Evolutionary conservation across 1,284 basidiomycete species (phyloP).

Genomic region (Anthracocystis panici-leucophaei): DNA sequence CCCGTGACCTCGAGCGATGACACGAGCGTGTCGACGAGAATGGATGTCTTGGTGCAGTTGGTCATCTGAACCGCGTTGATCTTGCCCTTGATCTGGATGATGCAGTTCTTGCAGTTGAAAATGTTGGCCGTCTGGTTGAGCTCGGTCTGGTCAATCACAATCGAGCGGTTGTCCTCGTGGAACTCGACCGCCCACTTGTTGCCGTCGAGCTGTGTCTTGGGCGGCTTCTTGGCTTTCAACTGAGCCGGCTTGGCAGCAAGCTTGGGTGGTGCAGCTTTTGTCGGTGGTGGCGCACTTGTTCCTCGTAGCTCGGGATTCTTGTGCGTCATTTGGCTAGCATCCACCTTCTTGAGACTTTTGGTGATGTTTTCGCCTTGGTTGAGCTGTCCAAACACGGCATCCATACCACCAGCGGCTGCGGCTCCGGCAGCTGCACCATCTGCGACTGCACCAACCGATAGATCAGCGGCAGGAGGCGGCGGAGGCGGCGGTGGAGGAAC

Average conservation of each 20-base stretch:
- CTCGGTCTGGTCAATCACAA: conserved; percentile 83
- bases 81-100: conserved; percentile 90
- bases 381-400: conserved; percentile 90
- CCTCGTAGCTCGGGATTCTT: conserved; percentile 89
- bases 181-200: conserved; percentile 96
- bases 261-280: conserved; percentile 55
- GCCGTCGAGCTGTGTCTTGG: conserved; percentile 90
- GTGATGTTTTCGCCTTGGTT: conserved; percentile 92
- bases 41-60: conserved; percentile 83
- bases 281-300: conserved; percentile 52
- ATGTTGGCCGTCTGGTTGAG: conserved; percentile 89
- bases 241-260: conserved; percentile 57
- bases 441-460: conserved; percentile 56
- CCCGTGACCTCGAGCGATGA: conserved; percentile 88
- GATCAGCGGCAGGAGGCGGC: conserved; percentile 70
- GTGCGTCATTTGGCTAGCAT: conserved; percentile 96
- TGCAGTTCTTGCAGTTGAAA: conserved; percentile 90
- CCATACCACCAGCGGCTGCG: conserved; percentile 74
- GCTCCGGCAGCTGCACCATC: conserved; percentile 71
- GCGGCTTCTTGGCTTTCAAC: conserved; percentile 80
- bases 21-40: conserved; percentile 91
- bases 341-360: conserved; percentile 90
- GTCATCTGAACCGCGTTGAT: conserved; percentile 90
- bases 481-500: conserved; percentile 73
- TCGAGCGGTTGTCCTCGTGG: conserved; percentile 83